phyloP scores from a whole-genome alignment of 2,329 filamentous ascomycete species.

The Aspergillus novoparasiticus region DNA sequence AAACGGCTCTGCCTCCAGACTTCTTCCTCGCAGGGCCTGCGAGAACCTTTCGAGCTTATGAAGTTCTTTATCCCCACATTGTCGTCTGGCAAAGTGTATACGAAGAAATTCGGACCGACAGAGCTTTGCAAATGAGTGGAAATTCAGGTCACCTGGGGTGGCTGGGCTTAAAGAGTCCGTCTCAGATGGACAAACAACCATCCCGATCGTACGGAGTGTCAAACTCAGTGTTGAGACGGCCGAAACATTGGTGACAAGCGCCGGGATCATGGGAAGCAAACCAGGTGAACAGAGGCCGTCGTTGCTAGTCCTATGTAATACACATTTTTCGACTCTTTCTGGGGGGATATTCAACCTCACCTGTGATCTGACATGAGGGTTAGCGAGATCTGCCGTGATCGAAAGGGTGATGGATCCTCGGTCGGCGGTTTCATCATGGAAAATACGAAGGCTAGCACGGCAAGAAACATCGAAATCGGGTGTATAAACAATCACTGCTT shows the following conservation, averaged over 20 bases:
- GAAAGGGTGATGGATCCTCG: constrained; percentile 23
- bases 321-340: constrained; percentile 17
- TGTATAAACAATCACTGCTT: constrained; percentile 21
- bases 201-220: constrained; percentile 14
- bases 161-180: constrained; percentile 17
- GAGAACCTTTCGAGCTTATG: constrained; percentile 16
- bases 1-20: constrained; percentile 17
- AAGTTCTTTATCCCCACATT: constrained; percentile 21
- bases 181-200: constrained; percentile 20
- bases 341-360: constrained; percentile 20
- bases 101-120: constrained; percentile 20
- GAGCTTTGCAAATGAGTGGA: constrained; percentile 20
- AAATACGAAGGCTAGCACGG: constrained; percentile 21
- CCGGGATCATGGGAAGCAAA: constrained; percentile 17
- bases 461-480: constrained; percentile 15
- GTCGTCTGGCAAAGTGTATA: constrained; percentile 21
- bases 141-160: constrained; percentile 11
- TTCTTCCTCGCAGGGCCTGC: constrained; percentile 13
- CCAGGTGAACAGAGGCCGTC: constrained; percentile 15
- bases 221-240: constrained; percentile 21
- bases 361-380: constrained; percentile 19
- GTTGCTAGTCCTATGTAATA: constrained; percentile 18
- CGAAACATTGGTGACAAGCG: constrained; percentile 18
- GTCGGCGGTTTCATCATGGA: constrained; percentile 17
- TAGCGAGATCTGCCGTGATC: constrained; percentile 22